Conservation (phyloP, 2,329 filamentous ascomycete genomes). For the Diaporthe humulicola region DNA sequence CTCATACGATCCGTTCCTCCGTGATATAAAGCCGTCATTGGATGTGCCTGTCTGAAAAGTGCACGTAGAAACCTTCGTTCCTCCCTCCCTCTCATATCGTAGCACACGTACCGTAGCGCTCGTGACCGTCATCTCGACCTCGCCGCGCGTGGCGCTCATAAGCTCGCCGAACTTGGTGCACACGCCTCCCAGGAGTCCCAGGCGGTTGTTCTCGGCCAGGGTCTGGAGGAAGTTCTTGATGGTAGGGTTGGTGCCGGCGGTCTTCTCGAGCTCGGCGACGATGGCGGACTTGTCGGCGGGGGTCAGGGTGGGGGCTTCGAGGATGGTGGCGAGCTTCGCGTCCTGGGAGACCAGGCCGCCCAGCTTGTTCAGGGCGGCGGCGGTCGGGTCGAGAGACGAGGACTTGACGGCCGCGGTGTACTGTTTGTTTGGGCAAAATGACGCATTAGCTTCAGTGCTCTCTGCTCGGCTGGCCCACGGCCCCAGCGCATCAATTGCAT, state of each 20-base stretch:
- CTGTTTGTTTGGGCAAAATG: slow-evolving; percentile 64
- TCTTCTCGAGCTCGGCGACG: slow-evolving; percentile 89
- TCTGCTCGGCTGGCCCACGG: slow-evolving; percentile 29
- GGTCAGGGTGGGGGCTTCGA: slow-evolving; percentile 84
- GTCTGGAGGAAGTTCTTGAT: slow-evolving; percentile 94
- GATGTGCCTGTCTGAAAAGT: not conserved
- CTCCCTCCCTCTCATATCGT: not conserved
- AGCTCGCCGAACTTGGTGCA: slow-evolving; percentile 88
- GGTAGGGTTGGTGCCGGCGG: slow-evolving; percentile 79
- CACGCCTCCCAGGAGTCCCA: slow-evolving; percentile 85
- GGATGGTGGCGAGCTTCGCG: slow-evolving; percentile 81
- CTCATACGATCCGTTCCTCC: slow-evolving; percentile 25
- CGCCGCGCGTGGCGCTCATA: slow-evolving; percentile 90
- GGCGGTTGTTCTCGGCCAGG: slow-evolving; percentile 95
- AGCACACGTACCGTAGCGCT: slow-evolving; percentile 81
- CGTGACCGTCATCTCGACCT: slow-evolving; percentile 93
- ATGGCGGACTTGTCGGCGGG: slow-evolving; percentile 87
- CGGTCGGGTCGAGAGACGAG: slow-evolving; percentile 85
- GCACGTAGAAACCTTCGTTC: not conserved
- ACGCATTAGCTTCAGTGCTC: slow-evolving; percentile 49
- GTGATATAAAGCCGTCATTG: not conserved
- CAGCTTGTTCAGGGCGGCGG: slow-evolving; percentile 83
- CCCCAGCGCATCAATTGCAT: slow-evolving; percentile 22
- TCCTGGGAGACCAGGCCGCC: slow-evolving; percentile 83
- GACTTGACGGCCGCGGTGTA: slow-evolving; percentile 97